Percentiles rank a stretch among this genome's conserved stretches.
phyloP scores from a whole-genome alignment of 2,329 filamentous ascomycete genomes.

The Diaporthe sp. region DNA sequence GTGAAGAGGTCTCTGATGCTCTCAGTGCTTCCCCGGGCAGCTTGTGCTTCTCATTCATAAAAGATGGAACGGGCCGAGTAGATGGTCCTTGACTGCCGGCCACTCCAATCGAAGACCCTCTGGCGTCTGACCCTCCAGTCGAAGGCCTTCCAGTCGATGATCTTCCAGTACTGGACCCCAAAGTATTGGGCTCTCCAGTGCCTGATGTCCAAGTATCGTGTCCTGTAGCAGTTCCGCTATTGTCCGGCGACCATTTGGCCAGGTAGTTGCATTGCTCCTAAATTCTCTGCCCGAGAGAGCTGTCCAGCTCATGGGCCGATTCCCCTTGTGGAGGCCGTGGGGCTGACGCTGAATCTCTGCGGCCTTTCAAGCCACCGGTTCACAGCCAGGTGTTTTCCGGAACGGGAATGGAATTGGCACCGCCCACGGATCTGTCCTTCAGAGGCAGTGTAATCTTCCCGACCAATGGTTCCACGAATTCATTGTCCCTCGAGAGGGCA shows the following conservation, averaged over 20 bases:
- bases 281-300: not conserved
- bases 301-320: not conserved
- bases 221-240: not conserved
- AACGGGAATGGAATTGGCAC: too few relatives aligned
- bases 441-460: not conserved
- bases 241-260: not conserved
- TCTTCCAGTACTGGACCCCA: not conserved
- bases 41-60: too few relatives aligned
- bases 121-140: not conserved
- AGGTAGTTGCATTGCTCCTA: not conserved
- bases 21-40: not conserved
- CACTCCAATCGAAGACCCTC: not conserved
- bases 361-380: not conserved
- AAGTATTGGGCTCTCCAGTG: not conserved
- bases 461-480: accelerated
- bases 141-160: not conserved
- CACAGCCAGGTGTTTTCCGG: not conserved
- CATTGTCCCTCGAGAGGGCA: too few relatives aligned
- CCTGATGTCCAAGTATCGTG: not conserved
- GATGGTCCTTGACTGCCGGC: not conserved
- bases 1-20: not conserved
- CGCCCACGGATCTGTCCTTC: too few relatives aligned
- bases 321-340: too few relatives aligned
- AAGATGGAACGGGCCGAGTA: not conserved
- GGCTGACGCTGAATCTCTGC: not conserved